Percentiles rank a stretch among this genome's conserved stretches.
Conservation (phyloP, 2,329 filamentous ascomycete genomes). For the Calonectria pteridis region DNA sequence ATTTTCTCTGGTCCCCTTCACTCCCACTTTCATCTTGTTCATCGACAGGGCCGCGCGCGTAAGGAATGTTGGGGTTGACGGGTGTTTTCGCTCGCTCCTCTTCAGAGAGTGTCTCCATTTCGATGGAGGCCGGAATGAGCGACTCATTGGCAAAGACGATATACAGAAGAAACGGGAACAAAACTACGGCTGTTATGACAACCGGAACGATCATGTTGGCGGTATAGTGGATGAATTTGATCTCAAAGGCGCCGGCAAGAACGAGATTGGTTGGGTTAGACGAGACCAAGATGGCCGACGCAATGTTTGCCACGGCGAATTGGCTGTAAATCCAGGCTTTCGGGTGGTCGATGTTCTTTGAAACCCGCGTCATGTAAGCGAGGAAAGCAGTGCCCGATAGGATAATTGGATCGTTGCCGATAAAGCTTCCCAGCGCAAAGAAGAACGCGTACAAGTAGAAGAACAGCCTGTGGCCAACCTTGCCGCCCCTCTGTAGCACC, state of each 20-base stretch:
- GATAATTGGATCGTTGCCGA: constrained; percentile 83
- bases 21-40: constrained; percentile 61
- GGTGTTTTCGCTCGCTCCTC: constrained; percentile 67
- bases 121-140: constrained; percentile 74
- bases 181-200: constrained; percentile 73
- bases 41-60: constrained; percentile 67
- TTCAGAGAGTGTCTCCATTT: constrained; percentile 75
- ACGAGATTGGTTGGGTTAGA: constrained; percentile 84
- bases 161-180: constrained; percentile 79
- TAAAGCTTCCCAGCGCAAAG: constrained; percentile 74
- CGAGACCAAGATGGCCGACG: constrained; percentile 81
- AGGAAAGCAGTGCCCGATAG: constrained; percentile 80
- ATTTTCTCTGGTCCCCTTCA: constrained; percentile 62
- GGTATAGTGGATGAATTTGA: constrained; percentile 80
- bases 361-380: constrained; percentile 82
- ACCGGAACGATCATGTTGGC: constrained; percentile 84
- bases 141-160: constrained; percentile 74
- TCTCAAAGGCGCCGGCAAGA: constrained; percentile 77
- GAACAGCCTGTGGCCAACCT: constrained; percentile 76
- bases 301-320: constrained; percentile 79
- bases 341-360: constrained; percentile 78
- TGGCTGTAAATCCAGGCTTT: constrained; percentile 81
- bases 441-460: constrained; percentile 82
- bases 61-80: constrained; percentile 79
- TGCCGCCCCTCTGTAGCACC: constrained; percentile 75